Evolutionary conservation across 1,139 yeast genomes (phyloP).

Genomic region (Pichia sp.): DNA sequence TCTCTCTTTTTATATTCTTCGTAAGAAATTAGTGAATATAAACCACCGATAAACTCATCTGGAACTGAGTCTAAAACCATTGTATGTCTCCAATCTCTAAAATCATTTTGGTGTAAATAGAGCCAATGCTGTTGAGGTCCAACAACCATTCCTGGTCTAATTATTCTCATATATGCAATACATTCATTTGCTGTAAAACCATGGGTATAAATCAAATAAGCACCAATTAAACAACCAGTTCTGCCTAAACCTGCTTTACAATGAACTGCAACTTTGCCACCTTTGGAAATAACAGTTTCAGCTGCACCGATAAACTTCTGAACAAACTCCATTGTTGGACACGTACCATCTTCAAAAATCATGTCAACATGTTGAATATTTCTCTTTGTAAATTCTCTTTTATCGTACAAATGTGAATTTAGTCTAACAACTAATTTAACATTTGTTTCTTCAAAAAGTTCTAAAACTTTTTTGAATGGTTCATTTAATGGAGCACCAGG

Average conservation of each 20-base stretch:
- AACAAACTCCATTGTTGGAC: conserved; percentile 91
- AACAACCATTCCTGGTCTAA: conserved; percentile 98
- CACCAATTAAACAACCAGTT: conserved; percentile 96
- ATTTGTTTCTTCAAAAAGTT: conserved; percentile 61
- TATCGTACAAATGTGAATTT: conserved; percentile 85
- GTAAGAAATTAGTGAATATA: conserved; percentile 60
- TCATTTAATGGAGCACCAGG: conserved; percentile 48
- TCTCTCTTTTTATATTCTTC: conserved; percentile 45
- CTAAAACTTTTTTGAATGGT: conserved; percentile 74
- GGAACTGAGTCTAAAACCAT: conserved; percentile 75
- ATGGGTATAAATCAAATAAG: conserved; percentile 89
- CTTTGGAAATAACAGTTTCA: conserved; percentile 73
- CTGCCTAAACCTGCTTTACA: conserved; percentile 98
- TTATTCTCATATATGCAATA: conserved; percentile 91
- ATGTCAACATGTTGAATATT: conserved; percentile 88
- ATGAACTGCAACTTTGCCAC: conserved; percentile 94
- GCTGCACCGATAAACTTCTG: conserved; percentile 92
- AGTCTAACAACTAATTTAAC: conserved; percentile 88
- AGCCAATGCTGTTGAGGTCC: conserved; percentile 99
- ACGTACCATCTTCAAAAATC: conserved; percentile 97
- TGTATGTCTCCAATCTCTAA: conserved; percentile 92
- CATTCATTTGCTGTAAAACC: conserved; percentile 97
- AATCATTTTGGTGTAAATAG: conserved; percentile 89
- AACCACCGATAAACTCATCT: conserved; percentile 69
- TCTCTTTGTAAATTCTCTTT: conserved; percentile 70